Evolutionary conservation across 768 basidiomycete genomes (phyloP).

Genomic region (Antrodiella citrinella): DNA sequence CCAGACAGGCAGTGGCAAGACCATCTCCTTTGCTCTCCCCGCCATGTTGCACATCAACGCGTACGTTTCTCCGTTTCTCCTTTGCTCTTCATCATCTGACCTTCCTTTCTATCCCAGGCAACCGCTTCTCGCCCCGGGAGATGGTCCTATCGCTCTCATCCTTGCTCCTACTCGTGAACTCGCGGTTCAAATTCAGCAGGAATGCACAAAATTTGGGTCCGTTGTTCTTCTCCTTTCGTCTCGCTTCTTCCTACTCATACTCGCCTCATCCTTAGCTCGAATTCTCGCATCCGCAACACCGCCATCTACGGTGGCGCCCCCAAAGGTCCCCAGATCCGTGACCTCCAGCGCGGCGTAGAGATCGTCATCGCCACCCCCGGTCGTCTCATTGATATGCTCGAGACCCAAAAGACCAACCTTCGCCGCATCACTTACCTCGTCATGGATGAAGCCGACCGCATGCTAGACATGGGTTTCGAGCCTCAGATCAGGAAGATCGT

Average conservation of each 20-base stretch:
- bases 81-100: background rate
- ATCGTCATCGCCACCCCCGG: constrained; percentile 99
- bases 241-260: background rate
- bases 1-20: constrained; percentile 98
- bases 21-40: constrained; percentile 95
- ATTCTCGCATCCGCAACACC: constrained; percentile 95
- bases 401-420: constrained; percentile 92
- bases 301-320: constrained; percentile 99
- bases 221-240: constrained; percentile 17
- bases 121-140: constrained; percentile 85
- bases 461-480: constrained; percentile 99
- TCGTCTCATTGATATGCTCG: constrained; percentile 98
- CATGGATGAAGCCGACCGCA: constrained; percentile 99
- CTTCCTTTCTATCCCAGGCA: constrained; percentile 44
- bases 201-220: constrained; percentile 96
- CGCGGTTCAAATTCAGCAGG: constrained; percentile 97
- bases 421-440: constrained; percentile 95
- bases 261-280: constrained; percentile 49
- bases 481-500: constrained; percentile 99
- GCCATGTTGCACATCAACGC: constrained; percentile 99
- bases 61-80: constrained; percentile 35
- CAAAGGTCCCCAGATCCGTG: constrained; percentile 97
- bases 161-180: constrained; percentile 97
- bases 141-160: constrained; percentile 95
- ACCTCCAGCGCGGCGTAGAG: constrained; percentile 94